Evolutionary conservation across 1,284 basidiomycete species (phyloP), one percentile per base, ranked within the genome.

Genomic region (Cryptococcus sp.): DNA sequence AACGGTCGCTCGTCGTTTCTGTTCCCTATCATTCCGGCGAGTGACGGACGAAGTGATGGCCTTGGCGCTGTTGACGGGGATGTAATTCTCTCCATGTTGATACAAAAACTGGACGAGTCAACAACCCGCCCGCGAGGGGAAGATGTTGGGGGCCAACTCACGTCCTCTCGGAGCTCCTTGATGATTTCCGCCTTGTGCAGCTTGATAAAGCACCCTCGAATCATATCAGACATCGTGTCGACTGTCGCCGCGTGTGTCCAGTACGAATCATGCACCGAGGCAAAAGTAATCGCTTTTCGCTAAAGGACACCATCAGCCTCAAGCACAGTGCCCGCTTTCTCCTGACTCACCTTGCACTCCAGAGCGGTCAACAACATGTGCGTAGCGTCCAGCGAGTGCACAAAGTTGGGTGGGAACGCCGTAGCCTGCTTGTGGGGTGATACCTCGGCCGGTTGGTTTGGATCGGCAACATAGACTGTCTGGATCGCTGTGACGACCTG

Each of bases 281-380:
- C 94, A 68, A 97, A 97, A 0, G 85, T 85, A 52, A 95, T 69
- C 41, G 77, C 78, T 62, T 80, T 79, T 18, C 82, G 79, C 84
- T 87, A 47, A 31, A 7, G 14, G 14, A 7, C 28, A 31, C 12
- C 21, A 45, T 51, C 35, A 56, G 43, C 16, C n/a, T 3, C 14
- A 7, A 28, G 36, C 34, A 36, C 22, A 9, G 0, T 5, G 43
- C 14, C 26, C 23, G 1, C 11, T 41, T n/a, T 16, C 33, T 22
- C 10, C n/a, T n/a, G n/a, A 76, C 81, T 54, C 69, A 87, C 85
- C 60, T 80, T 76, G 68, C 89, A 97, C 63, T 89, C 85, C 35
- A 95, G 78, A n/a, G 94, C 93, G 1, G 93, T 97, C 57, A 97
- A 75, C 80, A 97, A 86, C 93, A 99, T 97, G 74, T 99, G 95